Evolutionary conservation across 192 early-diverging fungal species (phyloP).

Genomic region (Thoreauomyces humboldtii): DNA sequence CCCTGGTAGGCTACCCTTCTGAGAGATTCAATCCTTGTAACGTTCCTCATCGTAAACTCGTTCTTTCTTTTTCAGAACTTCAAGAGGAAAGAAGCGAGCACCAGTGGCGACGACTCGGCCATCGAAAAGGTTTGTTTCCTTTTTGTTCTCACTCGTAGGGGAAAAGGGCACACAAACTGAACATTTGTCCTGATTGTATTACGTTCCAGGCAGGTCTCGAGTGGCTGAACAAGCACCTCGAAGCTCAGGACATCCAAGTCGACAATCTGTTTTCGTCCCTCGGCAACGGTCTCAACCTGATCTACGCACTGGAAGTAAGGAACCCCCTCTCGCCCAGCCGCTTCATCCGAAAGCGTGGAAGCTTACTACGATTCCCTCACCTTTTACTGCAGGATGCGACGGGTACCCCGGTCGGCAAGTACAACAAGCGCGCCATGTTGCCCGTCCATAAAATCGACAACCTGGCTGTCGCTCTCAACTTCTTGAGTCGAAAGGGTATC

Average conservation of each 20-base stretch:
- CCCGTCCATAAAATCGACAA: constrained; percentile 54
- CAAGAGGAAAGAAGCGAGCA: constrained; percentile 42
- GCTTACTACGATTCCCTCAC: neutral
- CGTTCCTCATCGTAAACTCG: too few relatives aligned
- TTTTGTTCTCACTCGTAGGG: neutral
- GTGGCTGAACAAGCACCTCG: constrained; percentile 49
- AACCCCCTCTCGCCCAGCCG: too few relatives aligned
- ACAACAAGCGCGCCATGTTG: constrained; percentile 51
- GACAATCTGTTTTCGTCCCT: constrained; percentile 38
- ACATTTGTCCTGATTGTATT: neutral
- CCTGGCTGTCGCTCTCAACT: constrained; percentile 42
- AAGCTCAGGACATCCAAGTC: constrained; percentile 31
- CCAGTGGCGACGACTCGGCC: constrained; percentile 48
- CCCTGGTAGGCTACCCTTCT: constrained; percentile 5
- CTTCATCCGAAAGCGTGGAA: too few relatives aligned
- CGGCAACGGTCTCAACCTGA: constrained; percentile 45
- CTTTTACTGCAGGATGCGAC: constrained; percentile 25
- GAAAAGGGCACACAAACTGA: neutral
- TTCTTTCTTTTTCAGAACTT: constrained; percentile 26
- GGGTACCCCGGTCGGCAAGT: constrained; percentile 46
- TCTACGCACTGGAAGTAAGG: constrained; percentile 46
- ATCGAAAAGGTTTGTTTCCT: constrained; percentile 44
- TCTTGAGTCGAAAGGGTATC: constrained; percentile 41
- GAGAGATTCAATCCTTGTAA: too few relatives aligned
- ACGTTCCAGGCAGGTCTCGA: constrained; percentile 43